Evolutionary conservation across 2,329 filamentous ascomycete genomes (phyloP), one percentile per base, ranked within the genome.

Genomic region (Penicillium sp.): DNA sequence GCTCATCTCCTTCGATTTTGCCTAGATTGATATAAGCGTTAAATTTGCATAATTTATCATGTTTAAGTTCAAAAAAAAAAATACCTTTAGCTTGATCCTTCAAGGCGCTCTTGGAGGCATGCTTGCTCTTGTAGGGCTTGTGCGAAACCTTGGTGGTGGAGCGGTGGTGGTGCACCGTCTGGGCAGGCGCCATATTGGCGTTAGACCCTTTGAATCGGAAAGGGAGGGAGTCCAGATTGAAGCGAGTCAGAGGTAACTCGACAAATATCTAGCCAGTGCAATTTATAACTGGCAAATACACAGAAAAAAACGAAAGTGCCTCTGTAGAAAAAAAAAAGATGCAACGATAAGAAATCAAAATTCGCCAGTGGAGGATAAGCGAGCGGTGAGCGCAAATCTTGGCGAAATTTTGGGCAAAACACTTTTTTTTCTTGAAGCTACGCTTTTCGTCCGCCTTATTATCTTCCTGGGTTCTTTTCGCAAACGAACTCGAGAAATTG

Each of bases 71-170:
- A 8, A 10, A n/a, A 30, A 10, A n/a, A 30, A 19, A 5, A 65
- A 37, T 67, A 91, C 90, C 92, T 81, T 97, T 97, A 56, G 86
- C 83, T 62, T 86, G 82, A 62, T 96, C 90, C 72, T 94, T 91
- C 69, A 97, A 75, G 55, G 90, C 84, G 69, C 90, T 87, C 75
- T 97, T 97, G 59, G 90, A 91, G 38, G 92, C 85, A 79, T 96
- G 92, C 72, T 87, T 87, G 56, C 90, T 91, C 78, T 99, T 99
- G 82, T 92, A 99, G 26, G 88, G 74, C 80, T 99, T 99, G 77
- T 96, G 87, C 63, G 83, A 78, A 68, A 85, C 80, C 81, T 97
- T 99, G 51, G 92, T 96, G 56, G 92, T 97, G 69, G 90, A 90
- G 73, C 93, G 85, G 76, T 99, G 94, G 71, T 93, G 92, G 76